Base-by-base conservation (phyloP, 2,329 filamentous ascomycete genomes). In the Botrytis fabae region DNA sequence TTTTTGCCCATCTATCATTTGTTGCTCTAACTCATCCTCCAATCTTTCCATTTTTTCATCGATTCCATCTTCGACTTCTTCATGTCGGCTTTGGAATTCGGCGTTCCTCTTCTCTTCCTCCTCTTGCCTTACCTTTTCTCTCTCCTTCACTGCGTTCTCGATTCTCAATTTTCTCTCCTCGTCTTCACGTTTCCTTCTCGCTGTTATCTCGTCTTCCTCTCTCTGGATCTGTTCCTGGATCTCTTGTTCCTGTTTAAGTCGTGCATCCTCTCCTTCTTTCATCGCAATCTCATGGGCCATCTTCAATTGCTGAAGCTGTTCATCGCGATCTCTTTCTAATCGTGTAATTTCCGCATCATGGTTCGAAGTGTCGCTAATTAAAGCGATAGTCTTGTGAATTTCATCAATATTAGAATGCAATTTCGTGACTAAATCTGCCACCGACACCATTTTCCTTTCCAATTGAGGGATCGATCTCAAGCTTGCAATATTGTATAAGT, bases 341-440 rank as follows among this genome's bases (percentile, higher is more conserved):
- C 72, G 73, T 48, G 76, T 73, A 60, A 80, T 76, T 61, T 78
- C 75, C 18, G 74, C 74, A 74, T 80, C 75, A 60, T 80, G 78
- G 14, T 70, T 68, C 28, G 74, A 71, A 4, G 77, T 76, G 40
- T 78, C 76, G 10, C 75, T 76, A 16, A 80, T 74, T 12, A 74
- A 70, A 62, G 75, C 68, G 16, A 79, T 70, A 16, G 73, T 75
- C 32, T 75, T 62, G 54, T 79, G 76, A 14, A 80, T 79, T 40
- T 68, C 70, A 70, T 79, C 78, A 65, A 80, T 78, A 62, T 79
- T 80, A 10, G 68, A 62, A 64, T 79, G 79, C n/a, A 80, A 73
- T n/a, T 76, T 73, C 32, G 64, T 64, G 35, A 79, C 76, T 48
- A 80, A 69, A 51, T 78, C 77, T 35, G 73, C 74, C 9, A 79